Percentiles rank a stretch among this genome's conserved stretches.
phyloP scores from a whole-genome alignment of 1,284 basidiomycete species.

The Porphyrellus sp. region DNA sequence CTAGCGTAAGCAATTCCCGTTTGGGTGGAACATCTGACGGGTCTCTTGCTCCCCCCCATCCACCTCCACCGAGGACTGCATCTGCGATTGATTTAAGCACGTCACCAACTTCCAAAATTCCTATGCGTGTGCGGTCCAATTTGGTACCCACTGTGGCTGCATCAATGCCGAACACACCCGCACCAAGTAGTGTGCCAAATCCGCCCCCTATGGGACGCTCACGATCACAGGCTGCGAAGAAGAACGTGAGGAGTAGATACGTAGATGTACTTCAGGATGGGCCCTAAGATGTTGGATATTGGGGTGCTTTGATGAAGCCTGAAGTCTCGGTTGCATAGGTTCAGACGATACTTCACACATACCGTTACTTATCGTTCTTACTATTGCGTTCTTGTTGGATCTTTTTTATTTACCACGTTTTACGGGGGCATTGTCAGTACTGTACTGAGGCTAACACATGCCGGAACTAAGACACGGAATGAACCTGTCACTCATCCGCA shows the following conservation, averaged over 20 bases:
- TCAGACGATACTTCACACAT: conserved; percentile 12
- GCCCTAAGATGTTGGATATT: conserved; percentile 13
- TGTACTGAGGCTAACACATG: conserved; percentile 3
- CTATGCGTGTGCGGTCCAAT: conserved; percentile 61
- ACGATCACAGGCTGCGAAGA: conserved; percentile 63
- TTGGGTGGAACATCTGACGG: conserved; percentile 26
- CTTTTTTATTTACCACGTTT: conserved; percentile 29
- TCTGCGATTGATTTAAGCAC: conserved; percentile 59
- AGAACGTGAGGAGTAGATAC: conserved; percentile 76
- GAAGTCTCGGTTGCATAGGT: background rate
- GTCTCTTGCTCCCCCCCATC: conserved; percentile 24
- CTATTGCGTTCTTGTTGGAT: conserved; percentile 23
- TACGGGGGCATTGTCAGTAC: conserved; percentile 18
- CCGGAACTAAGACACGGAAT: background rate
- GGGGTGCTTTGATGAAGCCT: background rate
- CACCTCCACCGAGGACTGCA: conserved; percentile 55
- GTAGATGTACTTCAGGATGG: conserved; percentile 77
- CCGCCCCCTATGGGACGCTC: conserved; percentile 54
- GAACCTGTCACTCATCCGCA: background rate
- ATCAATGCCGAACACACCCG: conserved; percentile 36
- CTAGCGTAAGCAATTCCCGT: conserved; percentile 44
- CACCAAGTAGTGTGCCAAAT: conserved; percentile 30
- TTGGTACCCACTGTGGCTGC: conserved; percentile 50
- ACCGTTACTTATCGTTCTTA: conserved; percentile 19
- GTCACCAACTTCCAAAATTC: conserved; percentile 48